Conservation (phyloP, 257 asterid species). For the Cinchona pubescens region DNA sequence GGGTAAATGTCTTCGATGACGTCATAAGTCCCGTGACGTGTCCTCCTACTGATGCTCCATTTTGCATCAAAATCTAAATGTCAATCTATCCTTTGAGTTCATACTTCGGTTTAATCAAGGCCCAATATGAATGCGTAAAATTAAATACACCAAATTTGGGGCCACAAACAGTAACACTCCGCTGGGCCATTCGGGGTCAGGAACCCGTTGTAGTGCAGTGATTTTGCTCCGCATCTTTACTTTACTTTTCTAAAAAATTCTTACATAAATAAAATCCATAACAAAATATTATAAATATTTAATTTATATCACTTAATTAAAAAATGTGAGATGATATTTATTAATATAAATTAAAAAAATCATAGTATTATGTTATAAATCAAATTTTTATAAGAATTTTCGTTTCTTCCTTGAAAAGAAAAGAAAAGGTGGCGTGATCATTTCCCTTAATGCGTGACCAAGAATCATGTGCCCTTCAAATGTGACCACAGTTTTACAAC, state of each 20-base stretch:
- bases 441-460: neutral
- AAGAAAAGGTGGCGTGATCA: neutral
- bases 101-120: too few relatives aligned
- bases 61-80: too few relatives aligned
- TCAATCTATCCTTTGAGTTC: too few relatives aligned
- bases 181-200: neutral
- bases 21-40: conserved; percentile 5
- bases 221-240: neutral
- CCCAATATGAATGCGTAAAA: conserved; percentile 5
- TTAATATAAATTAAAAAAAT: too few relatives aligned
- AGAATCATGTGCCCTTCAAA: neutral
- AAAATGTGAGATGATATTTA: too few relatives aligned
- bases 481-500: neutral
- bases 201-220: conserved; percentile 10
- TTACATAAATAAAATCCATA: too few relatives aligned
- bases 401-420: neutral
- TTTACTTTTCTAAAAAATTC: too few relatives aligned
- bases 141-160: neutral
- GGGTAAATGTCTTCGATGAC: neutral
- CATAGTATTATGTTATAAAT: too few relatives aligned
- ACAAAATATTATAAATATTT: too few relatives aligned
- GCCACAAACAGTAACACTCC: neutral
- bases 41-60: neutral
- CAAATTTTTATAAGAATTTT: too few relatives aligned
- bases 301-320: too few relatives aligned